phyloP scores from a whole-genome alignment of 2,329 filamentous ascomycete species.

The Lecanicillium sp. region DNA sequence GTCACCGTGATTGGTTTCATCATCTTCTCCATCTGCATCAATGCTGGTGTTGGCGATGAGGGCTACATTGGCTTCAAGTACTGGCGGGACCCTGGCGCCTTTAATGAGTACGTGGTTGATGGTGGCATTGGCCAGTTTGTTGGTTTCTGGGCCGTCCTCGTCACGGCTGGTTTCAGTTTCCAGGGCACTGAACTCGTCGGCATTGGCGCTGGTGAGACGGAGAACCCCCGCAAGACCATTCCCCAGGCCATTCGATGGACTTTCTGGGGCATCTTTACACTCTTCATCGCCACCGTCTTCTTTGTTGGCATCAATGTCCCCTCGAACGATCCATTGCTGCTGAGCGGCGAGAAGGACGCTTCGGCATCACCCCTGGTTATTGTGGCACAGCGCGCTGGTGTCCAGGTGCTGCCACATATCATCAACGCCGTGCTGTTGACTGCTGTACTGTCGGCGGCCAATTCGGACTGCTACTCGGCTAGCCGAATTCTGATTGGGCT shows the following conservation, averaged over 20 bases:
- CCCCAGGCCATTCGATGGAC: conserved; percentile 66
- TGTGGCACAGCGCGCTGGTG: conserved; percentile 51
- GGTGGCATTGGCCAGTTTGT: conserved; percentile 52
- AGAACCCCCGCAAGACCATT: conserved; percentile 63
- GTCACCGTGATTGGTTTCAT: conserved; percentile 66
- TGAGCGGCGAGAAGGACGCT: conserved; percentile 44
- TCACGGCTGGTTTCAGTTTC: conserved; percentile 62
- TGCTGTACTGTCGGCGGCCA: conserved; percentile 70
- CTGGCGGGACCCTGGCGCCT: conserved; percentile 61
- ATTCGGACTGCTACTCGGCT: conserved; percentile 68
- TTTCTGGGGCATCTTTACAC: conserved; percentile 64
- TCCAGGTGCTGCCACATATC: conserved; percentile 55
- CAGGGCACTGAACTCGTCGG: conserved; percentile 70
- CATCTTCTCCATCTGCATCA: conserved; percentile 68
- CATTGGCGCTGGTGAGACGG: conserved; percentile 70
- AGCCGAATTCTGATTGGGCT: conserved; percentile 61
- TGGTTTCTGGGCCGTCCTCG: conserved; percentile 60
- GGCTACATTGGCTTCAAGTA: conserved; percentile 69
- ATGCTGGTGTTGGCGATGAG: conserved; percentile 59
- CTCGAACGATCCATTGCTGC: conserved; percentile 46
- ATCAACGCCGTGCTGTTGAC: conserved; percentile 74
- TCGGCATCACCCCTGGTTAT: conserved; percentile 59
- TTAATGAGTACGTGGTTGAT: conserved; percentile 45
- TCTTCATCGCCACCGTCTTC: conserved; percentile 59
- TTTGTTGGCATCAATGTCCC: conserved; percentile 66